Evolutionary conservation across 2,329 filamentous ascomycete species (phyloP).

Genomic region (Pyrenophora seminiperda): DNA sequence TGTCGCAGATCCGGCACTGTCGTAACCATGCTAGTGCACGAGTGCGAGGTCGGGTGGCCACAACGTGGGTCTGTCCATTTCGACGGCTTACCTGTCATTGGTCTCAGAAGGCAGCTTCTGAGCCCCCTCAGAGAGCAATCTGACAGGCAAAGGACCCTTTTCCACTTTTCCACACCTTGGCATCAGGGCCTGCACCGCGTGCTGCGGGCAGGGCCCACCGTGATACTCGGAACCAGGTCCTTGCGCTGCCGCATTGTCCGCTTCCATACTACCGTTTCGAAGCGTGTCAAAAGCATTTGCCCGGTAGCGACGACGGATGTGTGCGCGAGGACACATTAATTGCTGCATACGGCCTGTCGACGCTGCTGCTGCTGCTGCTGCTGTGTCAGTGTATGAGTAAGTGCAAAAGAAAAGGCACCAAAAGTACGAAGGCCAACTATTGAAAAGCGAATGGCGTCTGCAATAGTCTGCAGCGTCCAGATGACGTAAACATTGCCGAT

Average conservation of each 20-base stretch:
- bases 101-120: conserved; percentile 3
- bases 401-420: not conserved
- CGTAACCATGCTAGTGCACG: conserved; percentile 27
- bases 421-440: not conserved
- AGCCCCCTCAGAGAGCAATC: conserved; percentile 1
- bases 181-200: conserved; percentile 23
- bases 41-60: conserved; percentile 22
- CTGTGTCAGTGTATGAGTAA: not conserved
- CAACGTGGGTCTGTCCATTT: conserved; percentile 15
- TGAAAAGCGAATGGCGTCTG: not conserved
- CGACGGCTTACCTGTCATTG: conserved; percentile 9
- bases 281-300: not conserved
- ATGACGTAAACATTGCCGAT: too few relatives aligned
- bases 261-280: conserved; percentile 4
- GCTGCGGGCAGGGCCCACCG: conserved; percentile 15
- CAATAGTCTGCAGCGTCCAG: not conserved
- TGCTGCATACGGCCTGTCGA: not conserved
- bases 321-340: not conserved
- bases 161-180: conserved; percentile 3
- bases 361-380: too few relatives aligned
- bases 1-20: conserved; percentile 34
- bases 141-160: conserved; percentile 3
- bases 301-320: not conserved
- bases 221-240: conserved; percentile 8
- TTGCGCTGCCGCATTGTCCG: conserved; percentile 13